Evolutionary conservation across 257 asterid species (phyloP), one percentile per base, ranked within the genome.

Genomic region (Mentha longifolia): DNA sequence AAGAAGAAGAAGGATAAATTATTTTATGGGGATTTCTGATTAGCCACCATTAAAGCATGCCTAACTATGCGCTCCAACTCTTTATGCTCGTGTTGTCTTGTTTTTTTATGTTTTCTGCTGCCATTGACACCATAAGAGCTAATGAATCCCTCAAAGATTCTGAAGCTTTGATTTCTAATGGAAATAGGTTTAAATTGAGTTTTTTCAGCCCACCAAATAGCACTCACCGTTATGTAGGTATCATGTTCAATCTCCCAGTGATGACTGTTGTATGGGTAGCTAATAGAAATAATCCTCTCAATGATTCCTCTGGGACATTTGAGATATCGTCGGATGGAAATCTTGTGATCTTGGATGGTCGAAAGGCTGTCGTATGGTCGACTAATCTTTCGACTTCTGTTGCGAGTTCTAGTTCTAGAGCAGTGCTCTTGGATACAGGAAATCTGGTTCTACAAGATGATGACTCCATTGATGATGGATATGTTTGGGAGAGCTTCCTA

Each of bases 311-410:
- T 41, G 87, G 63, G 9, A 28, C 15, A 64, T 43, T 28, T 78
- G 83, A 35, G 63, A 35, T 56, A 37, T 80, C 76, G 59, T 31
- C 33, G 1, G 70, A 58, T 30, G 91, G 89, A 5, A 87, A 83
- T 61, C 81, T 89, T 12, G 82, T 68, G 9, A 61, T 89, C 45
- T 47, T 71, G 31, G 77, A 87, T 65, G 81, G 87, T 39, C 35
- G 56, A n/a, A 77, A 68, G 4, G 72, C 56, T 59, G 14, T 35
- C 0, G 10, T 77, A 2, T 88, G 89, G 88, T 78, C 85, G 1
- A 62, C 88, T 16, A 75, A 75, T 72, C 42, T 68, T 3, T 30
- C 82, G 2, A 33, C 15, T 11, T 11, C 58, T 3, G 42, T 20
- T 9, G 25, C 5, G 0, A 80, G 83, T 73, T 22, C 78, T 12